A percentile compares a stretch with the other conserved stretches of the same genome.
Conservation (phyloP, 2,329 filamentous ascomycete genomes). For the Colletotrichum musae region DNA sequence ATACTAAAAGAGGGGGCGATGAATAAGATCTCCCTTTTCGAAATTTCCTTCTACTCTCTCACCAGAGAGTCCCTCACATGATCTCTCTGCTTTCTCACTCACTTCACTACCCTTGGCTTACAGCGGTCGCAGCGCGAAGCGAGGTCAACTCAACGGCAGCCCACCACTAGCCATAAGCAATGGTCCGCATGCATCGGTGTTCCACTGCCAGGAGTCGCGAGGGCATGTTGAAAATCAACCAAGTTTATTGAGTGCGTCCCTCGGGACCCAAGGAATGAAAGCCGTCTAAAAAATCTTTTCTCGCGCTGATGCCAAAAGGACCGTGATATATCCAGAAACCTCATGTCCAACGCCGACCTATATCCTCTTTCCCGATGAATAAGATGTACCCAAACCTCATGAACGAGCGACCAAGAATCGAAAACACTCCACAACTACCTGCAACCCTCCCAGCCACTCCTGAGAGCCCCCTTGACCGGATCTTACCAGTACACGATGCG, state of each 20-base stretch:
- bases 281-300: background rate
- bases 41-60: background rate
- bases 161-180: no score
- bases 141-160: no score
- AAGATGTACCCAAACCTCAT: background rate
- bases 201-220: background rate
- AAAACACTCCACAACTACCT: background rate
- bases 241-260: background rate
- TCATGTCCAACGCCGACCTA: background rate
- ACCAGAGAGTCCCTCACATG: background rate
- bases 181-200: background rate
- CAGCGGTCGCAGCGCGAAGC: no score
- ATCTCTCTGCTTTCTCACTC: background rate
- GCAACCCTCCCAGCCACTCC: background rate
- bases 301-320: background rate
- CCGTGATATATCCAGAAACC: background rate
- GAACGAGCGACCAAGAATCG: constrained; percentile 19
- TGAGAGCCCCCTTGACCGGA: background rate
- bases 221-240: background rate
- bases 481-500: constrained; percentile 36
- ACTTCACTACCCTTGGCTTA: no score
- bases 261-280: background rate
- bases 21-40: background rate
- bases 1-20: no score
- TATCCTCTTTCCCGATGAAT: no score